Conservation (phyloP, 768 basidiomycete genomes). For the Leucocoprinus leucothites region DNA sequence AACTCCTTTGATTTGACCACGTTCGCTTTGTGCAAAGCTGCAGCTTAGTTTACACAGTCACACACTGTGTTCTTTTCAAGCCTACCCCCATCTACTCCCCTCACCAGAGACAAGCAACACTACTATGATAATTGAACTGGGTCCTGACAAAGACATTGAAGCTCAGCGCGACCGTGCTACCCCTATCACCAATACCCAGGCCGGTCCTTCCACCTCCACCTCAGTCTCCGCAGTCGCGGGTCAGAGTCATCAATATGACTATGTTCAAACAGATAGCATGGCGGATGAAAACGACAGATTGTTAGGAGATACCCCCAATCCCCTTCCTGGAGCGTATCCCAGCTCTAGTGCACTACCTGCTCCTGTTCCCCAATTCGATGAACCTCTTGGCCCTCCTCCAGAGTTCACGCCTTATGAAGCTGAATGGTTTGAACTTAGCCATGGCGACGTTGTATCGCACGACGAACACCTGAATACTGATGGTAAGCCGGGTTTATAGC, state of each 20-base stretch:
- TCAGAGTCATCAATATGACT: not conserved
- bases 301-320: too few relatives aligned
- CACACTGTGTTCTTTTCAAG: too few relatives aligned
- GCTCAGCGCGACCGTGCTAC: too few relatives aligned
- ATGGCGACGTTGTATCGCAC: slow-evolving; percentile 62
- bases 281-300: too few relatives aligned
- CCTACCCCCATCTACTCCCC: too few relatives aligned
- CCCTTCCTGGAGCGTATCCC: not conserved
- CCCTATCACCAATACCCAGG: too few relatives aligned
- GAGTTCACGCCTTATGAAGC: slow-evolving; percentile 62
- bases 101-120: too few relatives aligned
- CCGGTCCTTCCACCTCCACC: not conserved
- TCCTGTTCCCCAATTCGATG: not conserved
- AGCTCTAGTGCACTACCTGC: not conserved
- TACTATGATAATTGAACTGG: not conserved
- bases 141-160: not conserved
- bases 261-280: too few relatives aligned
- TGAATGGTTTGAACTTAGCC: slow-evolving; percentile 45
- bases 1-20: too few relatives aligned
- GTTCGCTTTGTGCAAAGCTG: too few relatives aligned
- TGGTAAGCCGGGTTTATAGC: slow-evolving; percentile 27
- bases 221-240: too few relatives aligned
- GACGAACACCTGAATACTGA: slow-evolving; percentile 68
- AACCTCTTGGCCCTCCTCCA: slow-evolving; percentile 52
- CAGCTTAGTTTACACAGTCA: too few relatives aligned